phyloP scores from a whole-genome alignment of 2,329 filamentous ascomycete genomes.

The Ophiostoma himal-ulmi region DNA sequence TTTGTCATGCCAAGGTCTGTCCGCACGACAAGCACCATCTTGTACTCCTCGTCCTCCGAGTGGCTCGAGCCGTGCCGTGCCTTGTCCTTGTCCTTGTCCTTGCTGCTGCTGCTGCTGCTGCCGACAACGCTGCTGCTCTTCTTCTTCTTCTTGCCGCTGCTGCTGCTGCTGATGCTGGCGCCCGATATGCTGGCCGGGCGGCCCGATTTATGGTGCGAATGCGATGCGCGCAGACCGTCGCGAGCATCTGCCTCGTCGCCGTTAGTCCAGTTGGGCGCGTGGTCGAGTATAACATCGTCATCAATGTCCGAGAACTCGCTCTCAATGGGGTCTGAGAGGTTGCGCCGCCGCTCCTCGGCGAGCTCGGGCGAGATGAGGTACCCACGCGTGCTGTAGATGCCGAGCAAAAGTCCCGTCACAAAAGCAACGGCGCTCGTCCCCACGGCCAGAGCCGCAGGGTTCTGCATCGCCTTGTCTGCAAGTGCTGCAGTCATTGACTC shows the following conservation, averaged over 20 bases:
- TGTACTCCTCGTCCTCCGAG: slow-evolving; percentile 70
- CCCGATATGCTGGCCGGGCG: slow-evolving; percentile 15
- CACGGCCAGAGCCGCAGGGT: slow-evolving; percentile 48
- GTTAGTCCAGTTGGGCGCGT: slow-evolving; percentile 63
- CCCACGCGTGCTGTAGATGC: slow-evolving; percentile 62
- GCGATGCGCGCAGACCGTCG: slow-evolving; percentile 46
- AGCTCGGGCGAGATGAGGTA: slow-evolving; percentile 55
- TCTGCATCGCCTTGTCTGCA: slow-evolving; percentile 17
- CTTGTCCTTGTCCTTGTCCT: slow-evolving; percentile 39
- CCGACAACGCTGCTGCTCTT: slow-evolving; percentile 29
- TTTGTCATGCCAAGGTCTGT: slow-evolving; percentile 97
- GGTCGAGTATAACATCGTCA: slow-evolving; percentile 55
- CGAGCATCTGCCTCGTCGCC: slow-evolving; percentile 52
- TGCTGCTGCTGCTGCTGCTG: slow-evolving; percentile 28
- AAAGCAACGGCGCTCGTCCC: slow-evolving; percentile 69
- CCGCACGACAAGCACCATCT: slow-evolving; percentile 84
- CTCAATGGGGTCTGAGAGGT: slow-evolving; percentile 56
- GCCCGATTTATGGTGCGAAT: slow-evolving; percentile 6
- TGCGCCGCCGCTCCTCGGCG: slow-evolving; percentile 50
- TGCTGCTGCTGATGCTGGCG: slow-evolving; percentile 30
- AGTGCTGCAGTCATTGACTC: slow-evolving; percentile 3
- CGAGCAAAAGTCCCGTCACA: slow-evolving; percentile 73
- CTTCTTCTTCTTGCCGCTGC: slow-evolving; percentile 29
- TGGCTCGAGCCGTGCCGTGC: slow-evolving; percentile 34
- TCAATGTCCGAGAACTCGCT: slow-evolving; percentile 65